Evolutionary conservation across 2,329 filamentous ascomycete genomes (phyloP).

Genomic region (Knoxdaviesia capensis): DNA sequence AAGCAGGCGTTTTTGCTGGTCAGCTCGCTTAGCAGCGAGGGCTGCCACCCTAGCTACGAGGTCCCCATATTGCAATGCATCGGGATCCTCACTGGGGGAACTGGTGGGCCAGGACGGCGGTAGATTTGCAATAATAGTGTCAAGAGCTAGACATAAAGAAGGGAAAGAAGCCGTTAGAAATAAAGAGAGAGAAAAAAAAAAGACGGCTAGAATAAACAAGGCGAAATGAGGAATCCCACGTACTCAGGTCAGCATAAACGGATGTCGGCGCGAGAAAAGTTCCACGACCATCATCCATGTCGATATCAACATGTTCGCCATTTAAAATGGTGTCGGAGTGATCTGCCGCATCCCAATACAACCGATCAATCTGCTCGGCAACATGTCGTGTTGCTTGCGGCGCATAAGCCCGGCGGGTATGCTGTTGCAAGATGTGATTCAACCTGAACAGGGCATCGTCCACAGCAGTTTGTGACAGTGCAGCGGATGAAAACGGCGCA

Average conservation of each 20-base stretch:
- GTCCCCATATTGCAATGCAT: too few relatives aligned
- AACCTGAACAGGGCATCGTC: constrained; percentile 37
- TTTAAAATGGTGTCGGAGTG: constrained; percentile 9
- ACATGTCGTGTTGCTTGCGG: constrained; percentile 50
- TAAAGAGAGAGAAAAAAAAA: neutral
- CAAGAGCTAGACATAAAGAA: too few relatives aligned
- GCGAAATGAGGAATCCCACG: neutral
- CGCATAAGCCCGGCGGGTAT: constrained; percentile 44
- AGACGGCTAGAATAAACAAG: neutral
- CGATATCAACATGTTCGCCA: constrained; percentile 12
- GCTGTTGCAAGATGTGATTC: constrained; percentile 42
- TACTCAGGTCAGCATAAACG: constrained; percentile 23
- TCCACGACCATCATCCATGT: constrained; percentile 11
- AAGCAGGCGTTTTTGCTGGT: too few relatives aligned
- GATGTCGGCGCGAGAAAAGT: too few relatives aligned
- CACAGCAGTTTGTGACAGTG: constrained; percentile 25
- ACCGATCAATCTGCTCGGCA: constrained; percentile 48
- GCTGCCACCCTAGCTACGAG: too few relatives aligned
- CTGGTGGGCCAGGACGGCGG: too few relatives aligned
- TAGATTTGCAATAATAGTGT: too few relatives aligned
- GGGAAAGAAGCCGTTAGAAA: too few relatives aligned
- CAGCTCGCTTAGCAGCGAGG: too few relatives aligned
- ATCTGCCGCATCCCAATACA: constrained; percentile 33
- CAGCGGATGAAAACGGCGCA: constrained; percentile 13
- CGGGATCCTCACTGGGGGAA: too few relatives aligned